phyloP scores from a whole-genome alignment of 768 basidiomycete genomes.

The Clitopilus hobsonii region DNA sequence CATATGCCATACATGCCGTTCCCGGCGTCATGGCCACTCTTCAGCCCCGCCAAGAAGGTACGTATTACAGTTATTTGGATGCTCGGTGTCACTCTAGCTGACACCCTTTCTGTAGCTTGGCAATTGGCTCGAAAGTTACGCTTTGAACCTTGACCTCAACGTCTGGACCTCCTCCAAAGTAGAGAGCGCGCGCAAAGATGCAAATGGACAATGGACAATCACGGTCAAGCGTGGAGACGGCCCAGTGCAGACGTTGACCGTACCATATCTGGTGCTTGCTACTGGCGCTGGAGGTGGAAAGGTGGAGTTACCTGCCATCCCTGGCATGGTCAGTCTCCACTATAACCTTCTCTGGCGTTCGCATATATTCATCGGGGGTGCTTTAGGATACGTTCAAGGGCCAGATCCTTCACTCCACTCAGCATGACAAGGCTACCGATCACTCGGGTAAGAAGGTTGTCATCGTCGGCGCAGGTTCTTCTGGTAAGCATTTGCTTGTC shows the following conservation, averaged over 20 bases:
- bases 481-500: no score
- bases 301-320: slow-evolving; percentile 40
- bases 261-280: slow-evolving; percentile 51
- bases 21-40: slow-evolving; percentile 56
- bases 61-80: background rate
- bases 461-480: slow-evolving; percentile 57
- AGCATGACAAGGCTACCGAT: slow-evolving; percentile 39
- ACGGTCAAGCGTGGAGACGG: slow-evolving; percentile 25
- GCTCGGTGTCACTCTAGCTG: background rate
- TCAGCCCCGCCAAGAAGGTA: slow-evolving; percentile 45
- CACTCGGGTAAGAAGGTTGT: slow-evolving; percentile 58
- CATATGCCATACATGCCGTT: slow-evolving; percentile 60
- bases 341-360: background rate
- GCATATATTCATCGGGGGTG: background rate
- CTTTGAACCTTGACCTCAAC: slow-evolving; percentile 2
- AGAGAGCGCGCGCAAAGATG: slow-evolving; percentile 21
- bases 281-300: slow-evolving; percentile 44
- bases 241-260: slow-evolving; percentile 28
- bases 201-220: slow-evolving; percentile 31
- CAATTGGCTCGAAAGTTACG: slow-evolving; percentile 9
- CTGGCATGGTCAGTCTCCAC: slow-evolving; percentile 28
- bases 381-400: slow-evolving; percentile 44
- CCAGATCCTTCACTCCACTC: slow-evolving; percentile 43
- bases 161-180: slow-evolving; percentile 8
- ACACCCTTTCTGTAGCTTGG: slow-evolving; percentile 2